Evolutionary conservation across 345 rosid genomes (phyloP).

Genomic region (Rhodamnia argentea): DNA sequence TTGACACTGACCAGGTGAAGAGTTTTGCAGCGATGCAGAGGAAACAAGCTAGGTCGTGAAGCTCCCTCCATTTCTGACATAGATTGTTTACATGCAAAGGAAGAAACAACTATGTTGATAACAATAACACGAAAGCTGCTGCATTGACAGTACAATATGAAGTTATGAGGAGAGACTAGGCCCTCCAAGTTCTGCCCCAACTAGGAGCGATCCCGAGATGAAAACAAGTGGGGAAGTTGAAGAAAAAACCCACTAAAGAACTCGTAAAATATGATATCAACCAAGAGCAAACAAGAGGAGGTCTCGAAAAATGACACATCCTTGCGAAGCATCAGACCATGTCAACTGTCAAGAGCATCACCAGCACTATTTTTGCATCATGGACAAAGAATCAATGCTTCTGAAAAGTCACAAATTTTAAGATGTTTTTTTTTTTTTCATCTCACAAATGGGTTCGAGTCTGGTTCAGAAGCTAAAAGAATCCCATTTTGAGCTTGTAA

Average conservation of each 20-base stretch:
- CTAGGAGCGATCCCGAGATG: neutral
- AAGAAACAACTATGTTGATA: neutral
- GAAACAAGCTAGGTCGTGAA: constrained; percentile 64
- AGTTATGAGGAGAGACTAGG: neutral
- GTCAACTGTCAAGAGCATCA: neutral
- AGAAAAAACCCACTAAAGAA: neutral
- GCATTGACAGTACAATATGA: neutral
- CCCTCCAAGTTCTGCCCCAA: neutral
- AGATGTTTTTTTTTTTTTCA: neutral
- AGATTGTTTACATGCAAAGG: neutral
- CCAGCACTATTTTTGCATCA: neutral
- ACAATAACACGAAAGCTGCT: neutral
- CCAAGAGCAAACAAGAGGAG: neutral
- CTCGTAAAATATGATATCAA: neutral
- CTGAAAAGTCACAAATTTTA: neutral
- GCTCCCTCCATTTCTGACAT: constrained; percentile 66
- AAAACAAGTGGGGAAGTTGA: neutral
- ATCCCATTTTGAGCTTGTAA: neutral
- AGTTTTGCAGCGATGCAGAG: constrained; percentile 91
- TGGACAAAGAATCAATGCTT: neutral
- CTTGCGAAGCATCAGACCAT: neutral
- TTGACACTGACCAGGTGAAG: constrained; percentile 68
- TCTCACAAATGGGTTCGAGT: neutral
- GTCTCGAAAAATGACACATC: neutral
- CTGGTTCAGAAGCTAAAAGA: neutral